A percentile compares a stretch with the other conserved stretches of the same genome.
phyloP scores from a whole-genome alignment of 2,329 filamentous ascomycete species.

The Lasiodiplodia hormozganensis region DNA sequence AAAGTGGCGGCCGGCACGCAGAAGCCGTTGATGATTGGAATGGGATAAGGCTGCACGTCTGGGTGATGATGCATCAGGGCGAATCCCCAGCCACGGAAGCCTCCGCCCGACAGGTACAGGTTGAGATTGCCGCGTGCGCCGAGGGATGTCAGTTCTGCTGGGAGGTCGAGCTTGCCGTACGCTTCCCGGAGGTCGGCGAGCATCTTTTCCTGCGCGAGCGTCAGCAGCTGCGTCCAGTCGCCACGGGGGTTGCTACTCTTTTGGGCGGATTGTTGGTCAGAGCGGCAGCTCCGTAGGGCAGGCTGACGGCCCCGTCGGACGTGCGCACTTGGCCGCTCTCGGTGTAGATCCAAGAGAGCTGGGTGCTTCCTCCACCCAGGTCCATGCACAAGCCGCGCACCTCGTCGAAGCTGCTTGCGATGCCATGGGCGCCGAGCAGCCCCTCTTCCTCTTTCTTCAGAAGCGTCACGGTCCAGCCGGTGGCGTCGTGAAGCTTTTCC shows the following conservation, averaged over 20 bases:
- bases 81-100: slow-evolving; percentile 90
- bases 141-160: slow-evolving; percentile 53
- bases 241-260: not conserved
- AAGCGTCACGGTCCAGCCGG: slow-evolving; percentile 74
- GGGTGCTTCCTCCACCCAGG: slow-evolving; percentile 77
- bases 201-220: slow-evolving; percentile 57
- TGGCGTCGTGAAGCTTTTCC: slow-evolving; percentile 65
- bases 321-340: slow-evolving; percentile 58
- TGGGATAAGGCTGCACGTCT: slow-evolving; percentile 77
- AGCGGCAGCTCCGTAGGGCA: slow-evolving; percentile 75
- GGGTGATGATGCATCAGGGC: slow-evolving; percentile 81
- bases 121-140: slow-evolving; percentile 61
- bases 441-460: slow-evolving; percentile 83
- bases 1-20: slow-evolving; percentile 54
- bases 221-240: slow-evolving; percentile 36
- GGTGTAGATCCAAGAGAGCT: slow-evolving; percentile 70
- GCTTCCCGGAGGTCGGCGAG: slow-evolving; percentile 64
- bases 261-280: slow-evolving; percentile 50
- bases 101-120: slow-evolving; percentile 87
- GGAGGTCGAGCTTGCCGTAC: slow-evolving; percentile 64
- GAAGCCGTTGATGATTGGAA: slow-evolving; percentile 83
- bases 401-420: slow-evolving; percentile 73
- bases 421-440: slow-evolving; percentile 80
- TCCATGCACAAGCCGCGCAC: slow-evolving; percentile 87
- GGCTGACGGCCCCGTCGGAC: slow-evolving; percentile 64